Conservation (phyloP, 805 yeast species). For the Sporopachydermia quercuum region DNA sequence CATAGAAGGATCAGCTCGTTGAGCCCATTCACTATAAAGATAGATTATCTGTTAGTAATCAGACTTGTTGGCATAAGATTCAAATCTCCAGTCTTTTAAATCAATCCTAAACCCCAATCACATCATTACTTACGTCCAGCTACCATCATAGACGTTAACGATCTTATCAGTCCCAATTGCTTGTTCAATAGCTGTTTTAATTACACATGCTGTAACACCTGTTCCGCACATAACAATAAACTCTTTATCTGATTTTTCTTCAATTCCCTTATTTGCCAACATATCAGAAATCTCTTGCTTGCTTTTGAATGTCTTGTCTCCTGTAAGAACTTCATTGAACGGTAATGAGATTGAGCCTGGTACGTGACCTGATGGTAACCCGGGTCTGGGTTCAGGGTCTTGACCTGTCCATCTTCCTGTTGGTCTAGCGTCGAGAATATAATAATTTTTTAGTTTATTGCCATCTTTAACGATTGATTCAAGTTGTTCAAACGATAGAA, state of each 20-base stretch:
- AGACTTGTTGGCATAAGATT: too few species aligned
- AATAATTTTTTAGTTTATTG: slow-evolving; percentile 28
- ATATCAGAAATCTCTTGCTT: slow-evolving; percentile 29
- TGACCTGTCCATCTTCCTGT: slow-evolving; percentile 59
- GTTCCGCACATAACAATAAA: slow-evolving; percentile 90
- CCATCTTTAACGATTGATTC: slow-evolving; percentile 36
- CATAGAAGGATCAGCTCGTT: slow-evolving; percentile 42
- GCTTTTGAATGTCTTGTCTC: slow-evolving; percentile 31
- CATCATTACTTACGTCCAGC: slow-evolving; percentile 31
- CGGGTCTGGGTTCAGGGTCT: slow-evolving; percentile 82
- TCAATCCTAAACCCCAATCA: slow-evolving; percentile 23
- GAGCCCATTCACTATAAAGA: slow-evolving; percentile 62
- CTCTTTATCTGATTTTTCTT: slow-evolving; percentile 22
- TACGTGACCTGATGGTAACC: slow-evolving; percentile 78
- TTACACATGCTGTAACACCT: slow-evolving; percentile 87
- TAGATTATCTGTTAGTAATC: not conserved
- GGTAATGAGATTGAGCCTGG: slow-evolving; percentile 74
- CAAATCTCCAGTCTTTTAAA: too few species aligned
- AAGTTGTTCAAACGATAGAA: slow-evolving; percentile 54
- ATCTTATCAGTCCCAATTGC: slow-evolving; percentile 27
- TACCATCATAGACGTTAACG: slow-evolving; percentile 65
- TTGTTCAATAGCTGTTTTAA: slow-evolving; percentile 58
- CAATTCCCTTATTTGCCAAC: slow-evolving; percentile 27
- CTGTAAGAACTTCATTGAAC: slow-evolving; percentile 40
- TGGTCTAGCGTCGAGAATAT: slow-evolving; percentile 74